Evolutionary conservation across 1,284 basidiomycete genomes (phyloP).

Genomic region (Psilocybe mexicana): DNA sequence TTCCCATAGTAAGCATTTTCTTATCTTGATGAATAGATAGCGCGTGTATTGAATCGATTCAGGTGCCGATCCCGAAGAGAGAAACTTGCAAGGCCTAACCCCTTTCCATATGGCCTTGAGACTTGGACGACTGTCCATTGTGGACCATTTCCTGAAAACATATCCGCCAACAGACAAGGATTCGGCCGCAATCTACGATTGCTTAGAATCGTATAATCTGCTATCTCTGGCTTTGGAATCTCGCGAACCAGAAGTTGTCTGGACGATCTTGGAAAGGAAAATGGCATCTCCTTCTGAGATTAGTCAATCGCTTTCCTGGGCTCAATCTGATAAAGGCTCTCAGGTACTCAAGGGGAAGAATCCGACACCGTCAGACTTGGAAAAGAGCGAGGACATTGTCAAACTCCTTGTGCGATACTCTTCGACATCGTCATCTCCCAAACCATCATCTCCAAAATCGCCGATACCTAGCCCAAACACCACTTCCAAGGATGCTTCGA

Average conservation of each 20-base stretch:
- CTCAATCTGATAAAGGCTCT: slow-evolving; percentile 39
- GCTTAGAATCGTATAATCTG: slow-evolving; percentile 40
- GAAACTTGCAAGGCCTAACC: slow-evolving; percentile 55
- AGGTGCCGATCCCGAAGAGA: slow-evolving; percentile 74
- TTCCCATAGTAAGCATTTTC: slow-evolving; percentile 55
- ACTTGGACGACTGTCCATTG: slow-evolving; percentile 47
- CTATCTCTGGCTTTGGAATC: slow-evolving; percentile 60
- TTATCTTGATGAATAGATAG: slow-evolving; percentile 20
- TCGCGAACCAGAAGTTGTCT: slow-evolving; percentile 58
- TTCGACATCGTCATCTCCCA: slow-evolving; percentile 22
- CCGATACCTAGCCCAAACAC: background rate
- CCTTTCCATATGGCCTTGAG: slow-evolving; percentile 68
- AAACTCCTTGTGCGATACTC: slow-evolving; percentile 55
- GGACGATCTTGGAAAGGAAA: slow-evolving; percentile 60
- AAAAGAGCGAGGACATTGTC: slow-evolving; percentile 51
- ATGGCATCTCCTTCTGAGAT: slow-evolving; percentile 51
- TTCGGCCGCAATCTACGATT: slow-evolving; percentile 45
- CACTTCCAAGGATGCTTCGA: slow-evolving; percentile 9
- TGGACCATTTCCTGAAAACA: slow-evolving; percentile 57
- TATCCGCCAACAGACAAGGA: slow-evolving; percentile 57
- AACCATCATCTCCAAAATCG: slow-evolving; percentile 27
- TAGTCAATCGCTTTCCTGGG: slow-evolving; percentile 48
- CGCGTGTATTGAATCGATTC: slow-evolving; percentile 21
- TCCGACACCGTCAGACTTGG: slow-evolving; percentile 24
- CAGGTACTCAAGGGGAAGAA: slow-evolving; percentile 26